These are phyloP conservation scores for Urtica urens DNA, from an alignment of 306 rosid genomes.

Conservation along the genomic window DNA sequence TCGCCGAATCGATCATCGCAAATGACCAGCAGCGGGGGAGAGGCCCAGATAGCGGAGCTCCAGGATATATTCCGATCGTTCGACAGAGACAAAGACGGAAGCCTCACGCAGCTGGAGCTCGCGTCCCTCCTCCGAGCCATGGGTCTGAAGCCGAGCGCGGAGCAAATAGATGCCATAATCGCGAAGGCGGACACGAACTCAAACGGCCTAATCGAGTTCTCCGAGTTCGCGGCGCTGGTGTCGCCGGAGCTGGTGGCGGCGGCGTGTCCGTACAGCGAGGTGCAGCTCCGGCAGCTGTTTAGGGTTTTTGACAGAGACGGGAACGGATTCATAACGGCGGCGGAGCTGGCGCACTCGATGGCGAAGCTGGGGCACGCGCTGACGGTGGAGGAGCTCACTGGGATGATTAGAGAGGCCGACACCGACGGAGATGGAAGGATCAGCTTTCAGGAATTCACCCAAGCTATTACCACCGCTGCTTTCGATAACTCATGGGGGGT, in stretches of 20 bases:
- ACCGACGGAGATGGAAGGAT: conserved; percentile 79
- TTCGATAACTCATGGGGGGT: conserved; percentile 82
- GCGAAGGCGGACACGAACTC: conserved; percentile 65
- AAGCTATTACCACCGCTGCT: conserved; percentile 77
- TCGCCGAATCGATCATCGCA: too few species aligned
- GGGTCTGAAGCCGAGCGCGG: conserved; percentile 73
- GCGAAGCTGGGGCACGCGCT: conserved; percentile 76
- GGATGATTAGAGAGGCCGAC: conserved; percentile 88
- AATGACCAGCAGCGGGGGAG: conserved; percentile 61
- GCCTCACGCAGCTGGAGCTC: conserved; percentile 74
- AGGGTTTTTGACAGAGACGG: conserved; percentile 74
- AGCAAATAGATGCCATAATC: conserved; percentile 59
- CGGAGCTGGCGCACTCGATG: conserved; percentile 94
- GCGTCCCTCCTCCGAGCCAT: conserved; percentile 73
- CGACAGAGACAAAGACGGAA: conserved; percentile 83
- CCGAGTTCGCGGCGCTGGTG: conserved; percentile 62
- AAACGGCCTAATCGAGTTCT: conserved; percentile 73
- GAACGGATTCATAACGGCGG: conserved; percentile 77
- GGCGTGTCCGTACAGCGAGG: conserved; percentile 74
- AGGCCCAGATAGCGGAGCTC: conserved; percentile 67
- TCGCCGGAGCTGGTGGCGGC: conserved; percentile 69
- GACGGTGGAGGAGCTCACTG: conserved; percentile 73
- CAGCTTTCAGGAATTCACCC: conserved; percentile 58
- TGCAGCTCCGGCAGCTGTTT: conserved; percentile 53
- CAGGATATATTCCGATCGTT: conserved; percentile 75